Percentiles rank a stretch among this genome's conserved stretches.
Evolutionary conservation across 2,329 filamentous ascomycete species (phyloP).

Genomic region (Thelonectria discophora): DNA sequence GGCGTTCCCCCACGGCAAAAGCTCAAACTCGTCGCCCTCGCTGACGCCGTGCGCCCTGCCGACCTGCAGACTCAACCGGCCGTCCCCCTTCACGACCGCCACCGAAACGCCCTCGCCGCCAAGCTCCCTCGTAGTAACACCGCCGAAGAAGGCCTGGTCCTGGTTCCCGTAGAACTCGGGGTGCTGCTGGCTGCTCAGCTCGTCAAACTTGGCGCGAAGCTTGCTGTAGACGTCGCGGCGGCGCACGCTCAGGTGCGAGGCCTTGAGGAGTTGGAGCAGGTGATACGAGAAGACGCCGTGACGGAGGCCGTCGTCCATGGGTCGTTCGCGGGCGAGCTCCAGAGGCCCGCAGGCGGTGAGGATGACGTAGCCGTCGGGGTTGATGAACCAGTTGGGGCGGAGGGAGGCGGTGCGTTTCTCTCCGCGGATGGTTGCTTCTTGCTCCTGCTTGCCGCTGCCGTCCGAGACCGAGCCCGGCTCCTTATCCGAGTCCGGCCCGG

Average conservation of each 20-base stretch:
- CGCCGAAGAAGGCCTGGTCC: constrained; percentile 26
- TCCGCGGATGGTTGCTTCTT: no score
- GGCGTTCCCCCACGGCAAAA: constrained; percentile 3
- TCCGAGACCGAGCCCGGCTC: no score
- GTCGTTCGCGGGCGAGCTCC: constrained; percentile 15
- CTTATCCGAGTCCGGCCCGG: not conserved
- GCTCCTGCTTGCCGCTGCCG: no score
- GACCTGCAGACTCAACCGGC: not conserved
- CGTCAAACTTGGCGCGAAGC: constrained; percentile 7
- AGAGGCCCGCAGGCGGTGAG: constrained; percentile 23
- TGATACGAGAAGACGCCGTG: constrained; percentile 19
- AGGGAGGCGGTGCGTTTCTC: constrained; percentile 12
- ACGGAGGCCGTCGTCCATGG: rapidly evolving
- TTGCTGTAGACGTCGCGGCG: constrained; percentile 15
- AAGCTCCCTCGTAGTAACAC: not conserved
- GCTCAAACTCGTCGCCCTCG: constrained; percentile 18
- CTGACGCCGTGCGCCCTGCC: constrained; percentile 22
- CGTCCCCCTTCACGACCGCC: not conserved
- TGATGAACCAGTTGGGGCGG: constrained; percentile 17
- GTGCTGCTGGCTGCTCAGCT: not conserved
- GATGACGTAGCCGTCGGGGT: constrained; percentile 24
- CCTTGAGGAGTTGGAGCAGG: not conserved
- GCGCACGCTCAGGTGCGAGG: not conserved
- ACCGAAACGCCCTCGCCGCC: not conserved
- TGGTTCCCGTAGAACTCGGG: constrained; percentile 26